A percentile compares a stretch with the other conserved stretches of the same genome.
Evolutionary conservation across 2,329 filamentous ascomycete species (phyloP).

Genomic region (Torrubiellomyces zombiae): DNA sequence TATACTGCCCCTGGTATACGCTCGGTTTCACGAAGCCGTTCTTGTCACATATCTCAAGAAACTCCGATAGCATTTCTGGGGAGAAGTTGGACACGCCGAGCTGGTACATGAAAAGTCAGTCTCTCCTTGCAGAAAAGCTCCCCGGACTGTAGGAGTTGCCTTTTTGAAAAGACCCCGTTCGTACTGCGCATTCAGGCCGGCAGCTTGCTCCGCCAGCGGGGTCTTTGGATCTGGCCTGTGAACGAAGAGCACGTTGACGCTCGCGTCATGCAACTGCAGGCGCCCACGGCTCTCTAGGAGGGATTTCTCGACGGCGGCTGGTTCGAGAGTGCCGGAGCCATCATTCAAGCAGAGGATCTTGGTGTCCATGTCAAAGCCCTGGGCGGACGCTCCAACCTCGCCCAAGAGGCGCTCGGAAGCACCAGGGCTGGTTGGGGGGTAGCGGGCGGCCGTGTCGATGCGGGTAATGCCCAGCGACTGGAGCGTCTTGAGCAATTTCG

Average conservation of each 20-base stretch:
- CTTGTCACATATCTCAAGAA: not conserved
- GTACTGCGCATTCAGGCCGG: conserved; percentile 1
- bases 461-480: not conserved
- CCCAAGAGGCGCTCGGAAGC: conserved; percentile 1
- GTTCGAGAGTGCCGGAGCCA: not conserved
- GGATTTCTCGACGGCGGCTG: conserved; percentile 1
- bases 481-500: not conserved
- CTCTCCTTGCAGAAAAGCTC: too few relatives aligned
- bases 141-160: not conserved
- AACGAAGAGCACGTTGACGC: conserved; percentile 1
- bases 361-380: not conserved
- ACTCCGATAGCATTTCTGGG: not conserved
- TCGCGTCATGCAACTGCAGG: not conserved
- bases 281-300: not conserved
- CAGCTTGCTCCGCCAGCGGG: conserved; percentile 1
- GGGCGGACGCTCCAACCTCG: not conserved
- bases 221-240: conserved; percentile 1
- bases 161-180: too few relatives aligned
- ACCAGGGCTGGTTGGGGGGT: not conserved
- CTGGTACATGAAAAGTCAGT: too few relatives aligned
- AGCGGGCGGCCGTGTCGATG: conserved; percentile 1
- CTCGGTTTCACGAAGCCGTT: conserved; percentile 1
- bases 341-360: not conserved
- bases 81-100: conserved; percentile 1
- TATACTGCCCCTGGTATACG: conserved; percentile 1